These are phyloP conservation scores for Wickerhamomyces bisporus DNA, from an alignment of 805 yeast species.

Conservation along the genomic window DNA sequence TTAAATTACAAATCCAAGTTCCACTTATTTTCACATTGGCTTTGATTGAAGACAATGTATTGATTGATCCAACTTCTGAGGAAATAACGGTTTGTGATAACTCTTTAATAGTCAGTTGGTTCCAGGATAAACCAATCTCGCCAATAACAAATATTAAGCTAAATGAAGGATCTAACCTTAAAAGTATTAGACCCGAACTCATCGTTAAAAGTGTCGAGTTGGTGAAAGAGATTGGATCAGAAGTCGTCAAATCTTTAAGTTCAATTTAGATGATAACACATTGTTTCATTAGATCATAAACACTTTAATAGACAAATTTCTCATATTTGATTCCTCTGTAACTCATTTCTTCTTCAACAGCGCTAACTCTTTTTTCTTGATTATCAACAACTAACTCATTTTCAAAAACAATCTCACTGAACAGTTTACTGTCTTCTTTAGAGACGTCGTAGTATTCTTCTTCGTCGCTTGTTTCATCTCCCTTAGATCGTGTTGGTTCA, in stretches of 20 bases:
- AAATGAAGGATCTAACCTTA: conserved; percentile 41
- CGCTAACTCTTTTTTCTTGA: conserved; percentile 41
- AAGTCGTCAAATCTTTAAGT: conserved; percentile 39
- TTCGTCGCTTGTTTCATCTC: conserved; percentile 10
- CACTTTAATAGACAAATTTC: not conserved
- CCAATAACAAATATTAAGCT: conserved; percentile 71
- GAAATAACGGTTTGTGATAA: conserved; percentile 88
- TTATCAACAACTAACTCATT: conserved; percentile 49
- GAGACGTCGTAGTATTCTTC: conserved; percentile 21
- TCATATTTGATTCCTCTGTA: conserved; percentile 29
- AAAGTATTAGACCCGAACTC: conserved; percentile 47
- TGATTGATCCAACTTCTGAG: conserved; percentile 83
- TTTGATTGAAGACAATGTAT: conserved; percentile 55
- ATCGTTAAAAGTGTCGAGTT: conserved; percentile 52
- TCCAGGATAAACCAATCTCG: conserved; percentile 57
- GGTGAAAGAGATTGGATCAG: conserved; percentile 55
- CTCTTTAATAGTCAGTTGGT: conserved; percentile 73
- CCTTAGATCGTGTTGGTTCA: conserved; percentile 19
- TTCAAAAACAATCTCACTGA: conserved; percentile 50
- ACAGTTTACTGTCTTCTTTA: conserved; percentile 43
- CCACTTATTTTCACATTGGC: conserved; percentile 79
- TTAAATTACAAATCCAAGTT: conserved; percentile 53
- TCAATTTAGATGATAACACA: not conserved
- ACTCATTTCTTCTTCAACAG: conserved; percentile 42
- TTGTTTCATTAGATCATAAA: not conserved